These are phyloP conservation scores for Termitomyces sp. DNA, from an alignment of 768 basidiomycete species.

Conservation along the genomic window DNA sequence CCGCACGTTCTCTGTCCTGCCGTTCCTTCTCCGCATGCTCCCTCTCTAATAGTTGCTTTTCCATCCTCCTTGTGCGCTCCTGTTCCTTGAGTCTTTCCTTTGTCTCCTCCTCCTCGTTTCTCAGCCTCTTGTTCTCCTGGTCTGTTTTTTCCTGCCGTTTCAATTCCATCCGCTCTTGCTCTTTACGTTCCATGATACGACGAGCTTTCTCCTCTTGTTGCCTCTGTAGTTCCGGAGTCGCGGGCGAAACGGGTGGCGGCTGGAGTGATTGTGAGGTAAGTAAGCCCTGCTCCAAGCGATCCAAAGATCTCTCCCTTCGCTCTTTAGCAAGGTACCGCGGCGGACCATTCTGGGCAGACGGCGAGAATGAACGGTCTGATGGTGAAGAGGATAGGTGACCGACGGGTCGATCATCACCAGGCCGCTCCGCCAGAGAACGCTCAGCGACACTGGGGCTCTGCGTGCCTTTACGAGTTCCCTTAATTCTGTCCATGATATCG, in stretches of 20 bases:
- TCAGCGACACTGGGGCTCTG: constrained; percentile 5
- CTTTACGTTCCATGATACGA: constrained; percentile 7
- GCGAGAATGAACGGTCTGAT: background rate
- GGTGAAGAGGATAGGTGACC: background rate
- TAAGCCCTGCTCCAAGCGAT: background rate
- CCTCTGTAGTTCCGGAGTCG: background rate
- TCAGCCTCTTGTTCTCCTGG: background rate
- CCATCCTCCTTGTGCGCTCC: background rate
- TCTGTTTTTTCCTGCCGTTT: constrained; percentile 4
- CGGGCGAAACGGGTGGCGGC: background rate
- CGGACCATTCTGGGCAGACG: background rate
- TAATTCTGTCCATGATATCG: constrained; percentile 43
- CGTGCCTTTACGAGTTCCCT: constrained; percentile 16
- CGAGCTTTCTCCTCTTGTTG: constrained; percentile 6
- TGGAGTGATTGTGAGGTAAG: background rate
- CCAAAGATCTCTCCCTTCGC: background rate
- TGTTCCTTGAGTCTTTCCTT: constrained; percentile 2
- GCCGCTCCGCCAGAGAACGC: background rate
- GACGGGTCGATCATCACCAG: background rate
- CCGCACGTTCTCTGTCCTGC: background rate
- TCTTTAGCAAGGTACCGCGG: constrained; percentile 3
- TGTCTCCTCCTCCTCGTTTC: background rate
- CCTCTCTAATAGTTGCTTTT: background rate
- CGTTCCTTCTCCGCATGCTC: background rate
- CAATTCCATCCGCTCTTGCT: constrained; percentile 8